phyloP scores from a whole-genome alignment of 495 filamentous ascomycete genomes.

The Lasiosphaeris hirsuta region DNA sequence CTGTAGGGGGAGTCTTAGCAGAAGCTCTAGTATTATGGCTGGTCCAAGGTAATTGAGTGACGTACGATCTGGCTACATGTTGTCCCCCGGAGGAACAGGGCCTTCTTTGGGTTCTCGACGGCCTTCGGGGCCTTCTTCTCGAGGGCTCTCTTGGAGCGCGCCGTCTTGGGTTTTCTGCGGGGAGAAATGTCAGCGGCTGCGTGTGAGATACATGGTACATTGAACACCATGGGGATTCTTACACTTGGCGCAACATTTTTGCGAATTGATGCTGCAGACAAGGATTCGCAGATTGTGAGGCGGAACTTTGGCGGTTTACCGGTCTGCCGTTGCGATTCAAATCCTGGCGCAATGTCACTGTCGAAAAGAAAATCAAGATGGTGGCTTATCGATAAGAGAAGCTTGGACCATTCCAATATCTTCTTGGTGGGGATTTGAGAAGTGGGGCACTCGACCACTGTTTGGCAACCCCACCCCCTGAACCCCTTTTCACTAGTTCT shows the following conservation, averaged over 20 bases:
- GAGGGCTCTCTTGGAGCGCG: constrained; percentile 87
- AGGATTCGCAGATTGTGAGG: not conserved
- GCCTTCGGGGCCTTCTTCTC: constrained; percentile 87
- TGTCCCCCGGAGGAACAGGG: constrained; percentile 80
- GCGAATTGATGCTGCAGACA: constrained; percentile 1
- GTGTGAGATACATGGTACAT: not conserved
- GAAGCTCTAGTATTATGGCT: not conserved
- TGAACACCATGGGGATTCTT: not conserved
- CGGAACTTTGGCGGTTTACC: not conserved
- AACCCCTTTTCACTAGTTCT: too few species aligned
- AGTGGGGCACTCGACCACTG: too few species aligned
- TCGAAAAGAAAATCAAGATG: constrained; percentile 20
- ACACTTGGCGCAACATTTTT: constrained; percentile 37
- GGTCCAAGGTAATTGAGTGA: not conserved
- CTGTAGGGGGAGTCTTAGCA: constrained; percentile 8
- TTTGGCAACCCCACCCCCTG: too few species aligned
- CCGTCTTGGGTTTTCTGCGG: constrained; percentile 81
- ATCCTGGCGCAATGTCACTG: not conserved
- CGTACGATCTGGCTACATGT: constrained; percentile 68
- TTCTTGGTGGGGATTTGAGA: too few species aligned
- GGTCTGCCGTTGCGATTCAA: constrained; percentile 1
- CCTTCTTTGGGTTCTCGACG: constrained; percentile 80
- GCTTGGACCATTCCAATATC: not conserved
- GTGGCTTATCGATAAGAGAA: constrained; percentile 19
- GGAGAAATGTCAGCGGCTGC: not conserved